Base-by-base conservation (phyloP, 83 land plant genomes). In the Diphasiastrum complanatum region DNA sequence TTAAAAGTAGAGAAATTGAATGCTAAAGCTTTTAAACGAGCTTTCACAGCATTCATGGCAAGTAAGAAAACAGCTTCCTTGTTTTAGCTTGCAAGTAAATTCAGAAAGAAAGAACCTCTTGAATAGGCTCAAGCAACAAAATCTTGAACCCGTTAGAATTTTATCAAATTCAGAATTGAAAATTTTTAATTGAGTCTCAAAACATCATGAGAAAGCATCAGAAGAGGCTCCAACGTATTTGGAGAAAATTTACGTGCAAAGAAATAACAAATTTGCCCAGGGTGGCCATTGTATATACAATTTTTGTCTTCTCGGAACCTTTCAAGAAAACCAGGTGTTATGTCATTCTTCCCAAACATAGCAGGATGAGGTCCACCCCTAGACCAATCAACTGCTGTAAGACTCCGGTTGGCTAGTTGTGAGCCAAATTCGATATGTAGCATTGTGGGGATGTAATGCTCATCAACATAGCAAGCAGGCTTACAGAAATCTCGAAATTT, bases 401-500 rank as follows among this genome's bases (percentile, higher is more conserved):
- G 25, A 25, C 58, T 54, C 33, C 58, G 4, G n/a, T 54, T 54
- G 11, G 58, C 58, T 6, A 54, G 33, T 6, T 4, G 5, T 5
- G 33, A 6, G 5, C 58, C 58, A n/a, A 23, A 54, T n/a, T 54
- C 58, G 4, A 26, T 54, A n/a, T n/a, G 24, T n/a, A 54, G n/a
- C 58, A 54, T 54, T 8, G 34, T 54, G 10, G 58, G 58, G 5
- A 54, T 25, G n/a, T 54, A 54, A 25, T 54, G 58, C n/a, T 54
- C 58, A 28, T 54, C 58, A 6, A 54, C 58, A 25, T 54, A 54
- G n/a, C 58, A 54, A 11, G 47, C 67, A n/a, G n/a, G n/a, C 58
- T 33, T 22, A 28, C 58, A 54, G n/a, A 26, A 54, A 28, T 47
- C 19, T 20, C 34, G 10, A 18, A 71, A 71, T 32, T 63, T 71